phyloP scores from a whole-genome alignment of 2,329 filamentous ascomycete species.

The Aspergillus latus region DNA sequence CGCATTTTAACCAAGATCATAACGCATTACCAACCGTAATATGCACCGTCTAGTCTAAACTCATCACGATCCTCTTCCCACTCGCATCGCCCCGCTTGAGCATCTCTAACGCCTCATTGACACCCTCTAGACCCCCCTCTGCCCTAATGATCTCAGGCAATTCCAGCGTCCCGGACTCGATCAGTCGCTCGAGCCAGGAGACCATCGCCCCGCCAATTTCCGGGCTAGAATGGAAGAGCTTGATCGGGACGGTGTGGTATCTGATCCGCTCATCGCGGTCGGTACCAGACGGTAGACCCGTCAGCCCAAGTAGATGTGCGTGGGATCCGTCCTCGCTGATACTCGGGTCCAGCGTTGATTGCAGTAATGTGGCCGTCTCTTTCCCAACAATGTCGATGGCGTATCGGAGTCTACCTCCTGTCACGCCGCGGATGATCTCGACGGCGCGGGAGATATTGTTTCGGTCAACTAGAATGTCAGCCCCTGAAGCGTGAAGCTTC shows the following conservation, averaged over 20 bases:
- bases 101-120: slow-evolving; percentile 67
- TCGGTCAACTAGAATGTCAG: slow-evolving; percentile 69
- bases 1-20: not conserved
- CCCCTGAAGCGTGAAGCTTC: slow-evolving; percentile 53
- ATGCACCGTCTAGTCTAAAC: slow-evolving; percentile 19
- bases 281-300: slow-evolving; percentile 61
- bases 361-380: slow-evolving; percentile 61
- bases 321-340: slow-evolving; percentile 20
- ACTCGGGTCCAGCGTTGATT: slow-evolving; percentile 49
- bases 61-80: slow-evolving; percentile 68
- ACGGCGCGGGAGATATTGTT: slow-evolving; percentile 65
- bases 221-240: slow-evolving; percentile 69
- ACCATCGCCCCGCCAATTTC: slow-evolving; percentile 63
- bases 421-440: slow-evolving; percentile 61
- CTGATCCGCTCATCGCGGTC: slow-evolving; percentile 44
- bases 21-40: not conserved
- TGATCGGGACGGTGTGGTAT: slow-evolving; percentile 70
- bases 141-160: slow-evolving; percentile 67
- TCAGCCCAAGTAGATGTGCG: slow-evolving; percentile 66
- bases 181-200: slow-evolving; percentile 66
- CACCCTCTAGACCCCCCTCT: slow-evolving; percentile 61
- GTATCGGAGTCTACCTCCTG: slow-evolving; percentile 60
- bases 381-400: slow-evolving; percentile 67
- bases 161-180: slow-evolving; percentile 54
- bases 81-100: slow-evolving; percentile 66